These are phyloP conservation scores for Fusarium beomiforme DNA, from an alignment of 2,329 filamentous ascomycete genomes.

Conservation along the genomic window DNA sequence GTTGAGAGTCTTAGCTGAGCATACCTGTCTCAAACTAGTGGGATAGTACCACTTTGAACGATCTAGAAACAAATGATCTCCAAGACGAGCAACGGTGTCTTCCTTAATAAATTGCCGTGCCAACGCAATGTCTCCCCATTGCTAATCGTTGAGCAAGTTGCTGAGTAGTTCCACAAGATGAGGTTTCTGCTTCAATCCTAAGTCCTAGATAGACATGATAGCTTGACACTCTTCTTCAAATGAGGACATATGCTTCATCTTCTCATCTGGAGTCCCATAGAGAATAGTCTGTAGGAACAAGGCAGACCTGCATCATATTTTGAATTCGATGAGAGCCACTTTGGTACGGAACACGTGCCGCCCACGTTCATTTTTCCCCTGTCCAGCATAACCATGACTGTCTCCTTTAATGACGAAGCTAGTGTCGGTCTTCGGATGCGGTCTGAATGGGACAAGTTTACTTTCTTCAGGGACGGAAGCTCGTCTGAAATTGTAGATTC, in stretches of 20 bases:
- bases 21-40: not conserved
- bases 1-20: not conserved
- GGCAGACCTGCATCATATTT: constrained; percentile 5
- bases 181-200: constrained; percentile 1
- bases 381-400: not conserved
- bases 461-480: too few species aligned
- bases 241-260: not conserved
- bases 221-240: not conserved
- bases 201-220: constrained; percentile 26
- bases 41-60: constrained; percentile 24
- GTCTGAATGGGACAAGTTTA: not conserved
- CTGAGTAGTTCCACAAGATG: not conserved
- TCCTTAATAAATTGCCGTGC: not conserved
- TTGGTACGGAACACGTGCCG: not conserved
- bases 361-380: not conserved
- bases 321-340: constrained; percentile 9
- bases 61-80: constrained; percentile 4
- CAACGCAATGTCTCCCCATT: constrained; percentile 16
- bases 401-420: constrained; percentile 9
- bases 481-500: not conserved
- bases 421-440: not conserved
- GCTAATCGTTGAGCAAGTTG: constrained; percentile 11
- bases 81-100: not conserved
- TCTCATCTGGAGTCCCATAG: not conserved
- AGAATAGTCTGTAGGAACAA: constrained; percentile 23